Evolutionary conservation across 2,329 filamentous ascomycete genomes (phyloP).

Genomic region (Colletotrichum horii): DNA sequence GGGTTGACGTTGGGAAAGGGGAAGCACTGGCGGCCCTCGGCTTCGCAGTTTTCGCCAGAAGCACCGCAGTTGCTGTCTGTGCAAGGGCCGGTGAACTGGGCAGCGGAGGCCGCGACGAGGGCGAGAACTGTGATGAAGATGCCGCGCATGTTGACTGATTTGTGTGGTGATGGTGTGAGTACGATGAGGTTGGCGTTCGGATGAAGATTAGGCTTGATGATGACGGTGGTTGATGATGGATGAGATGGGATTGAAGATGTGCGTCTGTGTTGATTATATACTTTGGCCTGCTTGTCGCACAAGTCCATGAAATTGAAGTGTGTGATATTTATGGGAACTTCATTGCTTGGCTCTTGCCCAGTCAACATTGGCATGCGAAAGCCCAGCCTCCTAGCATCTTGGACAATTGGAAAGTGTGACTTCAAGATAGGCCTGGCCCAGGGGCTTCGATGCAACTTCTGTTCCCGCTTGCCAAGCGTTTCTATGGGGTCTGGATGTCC

Average conservation of each 20-base stretch:
- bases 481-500: not conserved
- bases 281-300: not conserved
- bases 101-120: not conserved
- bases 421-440: not conserved
- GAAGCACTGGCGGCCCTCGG: conserved; percentile 14
- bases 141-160: not conserved
- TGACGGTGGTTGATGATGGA: not conserved
- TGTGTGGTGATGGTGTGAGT: not conserved
- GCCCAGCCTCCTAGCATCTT: not conserved
- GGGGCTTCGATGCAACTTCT: not conserved
- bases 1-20: conserved; percentile 15
- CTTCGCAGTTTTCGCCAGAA: conserved; percentile 8
- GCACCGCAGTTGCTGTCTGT: conserved; percentile 8
- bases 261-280: conserved; percentile 10
- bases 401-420: not conserved
- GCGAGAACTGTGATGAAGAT: not conserved
- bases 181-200: not conserved
- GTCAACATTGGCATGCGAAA: not conserved
- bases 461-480: not conserved
- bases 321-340: not conserved
- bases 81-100: conserved; percentile 11
- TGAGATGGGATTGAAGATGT: not conserved
- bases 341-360: not conserved
- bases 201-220: not conserved
- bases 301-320: not conserved